These are phyloP conservation scores for Gracilariopsis chorda DNA, from an alignment of 23 red algal species.

Conservation along the genomic window DNA sequence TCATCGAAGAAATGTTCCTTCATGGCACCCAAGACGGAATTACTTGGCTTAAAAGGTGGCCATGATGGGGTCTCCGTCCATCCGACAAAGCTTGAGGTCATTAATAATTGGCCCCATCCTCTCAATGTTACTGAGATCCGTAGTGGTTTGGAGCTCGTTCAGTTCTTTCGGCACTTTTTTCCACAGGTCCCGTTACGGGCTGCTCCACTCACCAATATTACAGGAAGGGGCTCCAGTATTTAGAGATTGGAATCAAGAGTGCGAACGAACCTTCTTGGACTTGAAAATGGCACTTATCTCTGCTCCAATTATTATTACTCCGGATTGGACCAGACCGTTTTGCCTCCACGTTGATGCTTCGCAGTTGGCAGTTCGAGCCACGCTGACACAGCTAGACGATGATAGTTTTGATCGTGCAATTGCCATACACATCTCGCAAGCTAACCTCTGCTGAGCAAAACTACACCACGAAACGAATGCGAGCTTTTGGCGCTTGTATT, in stretches of 20 bases:
- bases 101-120: not conserved
- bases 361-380: not conserved
- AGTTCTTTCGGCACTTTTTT: conserved; percentile 9
- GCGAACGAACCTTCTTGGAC: not conserved
- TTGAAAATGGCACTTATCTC: not conserved
- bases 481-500: conserved; percentile 14
- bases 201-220: conserved; percentile 18
- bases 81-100: not conserved
- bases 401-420: not conserved
- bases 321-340: conserved; percentile 13
- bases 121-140: not conserved
- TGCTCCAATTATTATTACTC: conserved; percentile 12
- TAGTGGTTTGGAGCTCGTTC: not conserved
- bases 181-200: not conserved
- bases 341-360: conserved; percentile 3
- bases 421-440: conserved; percentile 10
- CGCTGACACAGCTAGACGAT: conserved; percentile 3
- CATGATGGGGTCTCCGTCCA: not conserved
- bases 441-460: not conserved
- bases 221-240: not conserved
- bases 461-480: conserved; percentile 8
- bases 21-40: not conserved
- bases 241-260: not conserved
- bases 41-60: conserved; percentile 3
- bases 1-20: conserved; percentile 17